Percentiles rank a stretch among this genome's conserved stretches.
Conservation (phyloP, 139 green algal species). For the Micromonas commoda region DNA sequence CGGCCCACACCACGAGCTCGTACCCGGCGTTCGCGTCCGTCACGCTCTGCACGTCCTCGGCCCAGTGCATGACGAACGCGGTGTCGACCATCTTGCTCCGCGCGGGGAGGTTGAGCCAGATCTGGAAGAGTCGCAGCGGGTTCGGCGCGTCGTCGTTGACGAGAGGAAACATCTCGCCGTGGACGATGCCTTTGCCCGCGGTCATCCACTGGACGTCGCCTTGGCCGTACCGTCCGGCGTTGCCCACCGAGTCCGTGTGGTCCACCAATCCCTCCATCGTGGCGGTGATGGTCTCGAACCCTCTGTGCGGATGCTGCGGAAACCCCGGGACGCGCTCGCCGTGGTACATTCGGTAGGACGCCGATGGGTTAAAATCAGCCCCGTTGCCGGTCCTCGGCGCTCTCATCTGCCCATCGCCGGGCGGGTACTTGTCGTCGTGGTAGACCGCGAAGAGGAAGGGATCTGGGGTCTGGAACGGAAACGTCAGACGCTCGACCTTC, state of each 20-base stretch:
- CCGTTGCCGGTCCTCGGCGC: constrained; percentile 31
- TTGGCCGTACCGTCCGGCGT: constrained; percentile 33
- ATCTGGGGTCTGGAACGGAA: constrained; percentile 22
- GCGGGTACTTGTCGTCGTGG: constrained; percentile 34
- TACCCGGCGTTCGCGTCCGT: background rate
- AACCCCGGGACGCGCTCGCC: constrained; percentile 29
- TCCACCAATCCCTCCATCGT: constrained; percentile 27
- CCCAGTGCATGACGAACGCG: constrained; percentile 39
- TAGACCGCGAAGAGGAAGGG: constrained; percentile 36
- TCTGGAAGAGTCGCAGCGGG: constrained; percentile 33
- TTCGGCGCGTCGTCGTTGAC: constrained; percentile 14
- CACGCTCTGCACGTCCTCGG: constrained; percentile 22
- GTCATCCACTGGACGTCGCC: constrained; percentile 45
- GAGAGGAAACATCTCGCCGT: constrained; percentile 40
- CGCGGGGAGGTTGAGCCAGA: constrained; percentile 45
- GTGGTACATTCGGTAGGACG: constrained; percentile 37
- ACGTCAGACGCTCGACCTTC: background rate
- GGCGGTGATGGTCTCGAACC: constrained; percentile 38
- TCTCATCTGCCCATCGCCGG: constrained; percentile 6
- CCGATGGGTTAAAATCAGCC: constrained; percentile 26
- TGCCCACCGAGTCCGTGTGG: constrained; percentile 35
- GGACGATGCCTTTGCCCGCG: constrained; percentile 34
- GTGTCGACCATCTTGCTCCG: constrained; percentile 37
- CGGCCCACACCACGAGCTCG: constrained; percentile 13
- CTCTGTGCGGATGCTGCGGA: constrained; percentile 35